These are phyloP conservation scores for Bassia scoparia DNA, from an alignment of 148 eudicot genomes.

Conservation along the genomic window DNA sequence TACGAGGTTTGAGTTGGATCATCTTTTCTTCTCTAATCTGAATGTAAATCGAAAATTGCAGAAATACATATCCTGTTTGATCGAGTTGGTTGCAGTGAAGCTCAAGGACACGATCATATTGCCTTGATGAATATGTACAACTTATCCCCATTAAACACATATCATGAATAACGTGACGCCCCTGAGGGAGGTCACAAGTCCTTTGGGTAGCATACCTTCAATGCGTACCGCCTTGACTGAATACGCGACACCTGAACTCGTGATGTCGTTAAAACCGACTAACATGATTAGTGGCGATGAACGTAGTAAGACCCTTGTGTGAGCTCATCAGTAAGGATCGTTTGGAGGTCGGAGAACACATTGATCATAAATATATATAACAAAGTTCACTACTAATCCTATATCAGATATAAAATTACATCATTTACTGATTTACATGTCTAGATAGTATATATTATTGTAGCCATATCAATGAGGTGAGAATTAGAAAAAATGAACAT, in stretches of 20 bases:
- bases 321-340: neutral
- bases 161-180: slow-evolving; percentile 49
- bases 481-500: too few species aligned
- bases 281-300: neutral
- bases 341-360: neutral
- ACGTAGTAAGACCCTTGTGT: neutral
- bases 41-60: too few species aligned
- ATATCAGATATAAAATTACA: neutral
- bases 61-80: neutral
- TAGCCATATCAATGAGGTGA: neutral
- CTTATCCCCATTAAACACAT: neutral
- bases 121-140: neutral
- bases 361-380: neutral
- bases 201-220: slow-evolving; percentile 39
- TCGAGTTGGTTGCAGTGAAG: neutral
- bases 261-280: neutral
- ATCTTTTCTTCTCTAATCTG: too few species aligned
- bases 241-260: slow-evolving; percentile 1
- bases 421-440: neutral
- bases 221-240: neutral
- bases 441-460: neutral
- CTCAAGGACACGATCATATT: slow-evolving; percentile 25
- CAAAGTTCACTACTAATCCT: neutral
- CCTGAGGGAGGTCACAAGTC: slow-evolving; percentile 47
- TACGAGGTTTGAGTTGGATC: too few species aligned